Evolutionary conservation across 2,329 filamentous ascomycete genomes (phyloP).

Genomic region (Byssothecium circinans): DNA sequence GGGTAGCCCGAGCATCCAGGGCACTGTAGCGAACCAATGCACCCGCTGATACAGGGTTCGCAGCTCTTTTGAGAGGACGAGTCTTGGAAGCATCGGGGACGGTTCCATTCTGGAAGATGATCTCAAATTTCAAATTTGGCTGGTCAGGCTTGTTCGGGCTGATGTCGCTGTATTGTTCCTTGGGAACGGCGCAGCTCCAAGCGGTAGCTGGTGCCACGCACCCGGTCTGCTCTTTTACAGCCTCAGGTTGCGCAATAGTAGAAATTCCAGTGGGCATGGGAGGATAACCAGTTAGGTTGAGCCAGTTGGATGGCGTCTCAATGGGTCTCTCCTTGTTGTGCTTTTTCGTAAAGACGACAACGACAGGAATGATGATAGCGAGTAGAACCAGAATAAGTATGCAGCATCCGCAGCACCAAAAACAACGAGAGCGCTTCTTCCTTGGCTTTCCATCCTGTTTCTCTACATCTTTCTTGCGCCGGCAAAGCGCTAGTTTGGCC

Average conservation of each 20-base stretch:
- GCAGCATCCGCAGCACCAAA: slow-evolving; percentile 42
- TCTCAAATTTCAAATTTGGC: slow-evolving; percentile 79
- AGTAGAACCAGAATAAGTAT: slow-evolving; percentile 38
- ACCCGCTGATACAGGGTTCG: slow-evolving; percentile 54
- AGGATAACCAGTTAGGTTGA: slow-evolving; percentile 84
- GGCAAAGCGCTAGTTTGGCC: slow-evolving; percentile 24
- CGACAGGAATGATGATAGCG: slow-evolving; percentile 45
- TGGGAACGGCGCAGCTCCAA: slow-evolving; percentile 86
- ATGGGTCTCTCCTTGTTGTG: slow-evolving; percentile 32
- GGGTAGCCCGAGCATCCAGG: slow-evolving; percentile 29
- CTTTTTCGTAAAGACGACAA: slow-evolving; percentile 38
- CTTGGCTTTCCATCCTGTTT: slow-evolving; percentile 34
- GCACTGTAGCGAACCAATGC: slow-evolving; percentile 36
- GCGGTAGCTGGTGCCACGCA: slow-evolving; percentile 73
- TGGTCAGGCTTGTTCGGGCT: slow-evolving; percentile 66
- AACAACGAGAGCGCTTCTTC: slow-evolving; percentile 35
- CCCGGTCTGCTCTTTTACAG: slow-evolving; percentile 62
- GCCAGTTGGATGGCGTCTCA: slow-evolving; percentile 58
- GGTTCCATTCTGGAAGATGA: slow-evolving; percentile 61
- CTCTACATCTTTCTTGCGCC: slow-evolving; percentile 19
- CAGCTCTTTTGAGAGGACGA: slow-evolving; percentile 57
- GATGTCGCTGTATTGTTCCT: slow-evolving; percentile 69
- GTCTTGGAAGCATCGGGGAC: slow-evolving; percentile 35
- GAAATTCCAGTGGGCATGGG: slow-evolving; percentile 82
- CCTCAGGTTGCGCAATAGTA: slow-evolving; percentile 74